Conservation (phyloP, 352 stramenopile species). For the Phytophthora podocarpi region DNA sequence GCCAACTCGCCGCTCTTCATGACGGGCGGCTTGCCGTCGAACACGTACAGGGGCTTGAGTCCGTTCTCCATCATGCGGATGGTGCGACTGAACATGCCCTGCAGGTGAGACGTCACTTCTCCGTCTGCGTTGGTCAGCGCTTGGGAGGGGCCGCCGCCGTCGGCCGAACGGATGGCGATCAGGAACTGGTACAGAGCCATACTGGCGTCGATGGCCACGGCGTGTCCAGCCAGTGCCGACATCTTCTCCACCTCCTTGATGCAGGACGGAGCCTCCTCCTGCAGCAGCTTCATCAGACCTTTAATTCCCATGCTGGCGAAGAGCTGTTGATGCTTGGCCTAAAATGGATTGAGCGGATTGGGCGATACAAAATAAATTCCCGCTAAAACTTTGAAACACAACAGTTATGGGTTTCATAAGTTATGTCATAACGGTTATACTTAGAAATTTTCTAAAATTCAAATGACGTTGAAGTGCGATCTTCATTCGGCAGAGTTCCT, state of each 20-base stretch:
- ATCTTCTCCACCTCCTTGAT: slow-evolving; percentile 95
- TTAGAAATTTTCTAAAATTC: too few species aligned
- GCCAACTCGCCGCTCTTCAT: slow-evolving; percentile 97
- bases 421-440: too few species aligned
- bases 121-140: slow-evolving; percentile 98
- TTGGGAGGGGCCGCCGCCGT: slow-evolving; percentile 84
- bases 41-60: slow-evolving; percentile 98
- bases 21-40: slow-evolving; percentile 98
- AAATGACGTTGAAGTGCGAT: too few species aligned
- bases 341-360: not conserved
- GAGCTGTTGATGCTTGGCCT: not conserved
- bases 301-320: slow-evolving; percentile 96
- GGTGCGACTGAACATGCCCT: slow-evolving; percentile 99
- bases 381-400: too few species aligned
- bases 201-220: slow-evolving; percentile 98
- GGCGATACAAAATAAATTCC: not conserved
- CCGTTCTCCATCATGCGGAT: slow-evolving; percentile 98
- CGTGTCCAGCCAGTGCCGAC: slow-evolving; percentile 94
- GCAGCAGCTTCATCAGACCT: slow-evolving; percentile 98
- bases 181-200: slow-evolving; percentile 99
- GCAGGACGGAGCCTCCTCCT: slow-evolving; percentile 96
- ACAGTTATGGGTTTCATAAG: too few species aligned
- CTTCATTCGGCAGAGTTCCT: too few species aligned
- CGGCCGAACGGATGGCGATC: slow-evolving; percentile 87
- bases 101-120: slow-evolving; percentile 92